Base-by-base conservation (phyloP, 2,329 filamentous ascomycete genomes). In the Aspergillus aculeatus region DNA sequence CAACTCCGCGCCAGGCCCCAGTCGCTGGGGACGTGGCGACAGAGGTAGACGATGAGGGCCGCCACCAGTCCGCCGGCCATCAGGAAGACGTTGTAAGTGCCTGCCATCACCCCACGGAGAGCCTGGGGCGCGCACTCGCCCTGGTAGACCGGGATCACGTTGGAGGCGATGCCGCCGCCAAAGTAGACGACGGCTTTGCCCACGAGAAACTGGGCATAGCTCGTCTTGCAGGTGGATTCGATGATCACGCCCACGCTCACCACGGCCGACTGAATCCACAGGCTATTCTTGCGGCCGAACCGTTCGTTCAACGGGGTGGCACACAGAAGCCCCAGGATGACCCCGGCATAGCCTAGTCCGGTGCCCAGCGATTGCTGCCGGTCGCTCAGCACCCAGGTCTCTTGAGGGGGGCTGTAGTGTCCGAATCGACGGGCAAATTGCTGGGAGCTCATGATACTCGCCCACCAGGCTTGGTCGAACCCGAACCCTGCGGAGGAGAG, bases 111-210 rank as follows among this genome's bases (percentile, higher is more conserved):
- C 23, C 83, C 84, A 64, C 84, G 79, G 52, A 82, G 83, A 1
- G 80, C 81, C 1, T 83, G 78, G 60, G 83, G 78, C 1, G 84
- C 83, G 50, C 84, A 81, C 69, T 87, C 84, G n/a, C 84, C 82
- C 60, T 86, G 84, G 68, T 87, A 87, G 48, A 83, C 80, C 4
- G 85, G 84, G 7, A 86, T 81, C 19, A 56, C 47, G 35, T 58
- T 65, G 21, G 59, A 53, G 5, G 59, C 54, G 31, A 69, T 64
- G 32, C 62, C 58, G 31, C 63, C 61, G 31, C 56, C 56, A 23
- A 66, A 56, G 41, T 59, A 63, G 55, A 68, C 69, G 31, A 71
- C 54, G 29, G 67, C 65, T 4, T 69, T 61, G 23, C 69, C 68
- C 4, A 67, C 65, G 16, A 71, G 62, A 10, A 71, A 57, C 21